Evolutionary conservation across 1,284 basidiomycete genomes (phyloP), one percentile per base, ranked within the genome.

Genomic region (Rhizoctonia solani): DNA sequence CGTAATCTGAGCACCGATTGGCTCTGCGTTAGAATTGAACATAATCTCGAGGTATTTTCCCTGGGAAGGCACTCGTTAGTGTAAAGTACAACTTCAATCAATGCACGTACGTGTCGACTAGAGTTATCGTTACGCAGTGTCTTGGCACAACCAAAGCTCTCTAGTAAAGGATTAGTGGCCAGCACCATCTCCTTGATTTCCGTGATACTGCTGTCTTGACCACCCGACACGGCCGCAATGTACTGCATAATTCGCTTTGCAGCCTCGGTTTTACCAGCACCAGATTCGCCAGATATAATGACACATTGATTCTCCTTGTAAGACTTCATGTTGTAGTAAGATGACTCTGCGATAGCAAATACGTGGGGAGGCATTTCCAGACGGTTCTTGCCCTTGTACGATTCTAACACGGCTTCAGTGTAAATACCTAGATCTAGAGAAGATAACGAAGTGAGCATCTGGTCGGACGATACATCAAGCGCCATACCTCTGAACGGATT

Each of bases 171-270:
- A 77, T 99, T 99, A 16, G 97, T 99, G 8, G 97, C 97, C 46
- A 99, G 82, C n/a, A 99, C 97, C 97, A 99, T 99, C 75, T 99
- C 95, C 81, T 99, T 98, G 78, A 99, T 95, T 76, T 95, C 90
- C 76, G 96, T 92, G 71, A 99, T 98, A 72, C 87, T 88, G 74
- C 84, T 87, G 74, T 89, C 89, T 70, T 88, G 85, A 1, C 90
- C 89, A 65, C 92, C 92, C 39, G 93, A 94, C 1, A 99, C 97
- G 4, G 93, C 97, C 11, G 97, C 97, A 72, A 99, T 98, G 77
- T 99, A 99, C 79, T 99, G 95, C 97, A 99, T 99, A 79, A 99
- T 99, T 67, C 95, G 87, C 77, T 98, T 98, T 25, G 95, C 95
- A 8, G 95, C 95, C 77, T 98, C 95, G 5, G 95, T 98, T 83